A percentile compares a stretch with the other conserved stretches of the same genome.
These are phyloP conservation scores for Sinapis alba DNA, from an alignment of 441 rosid species.

Conservation along the genomic window DNA sequence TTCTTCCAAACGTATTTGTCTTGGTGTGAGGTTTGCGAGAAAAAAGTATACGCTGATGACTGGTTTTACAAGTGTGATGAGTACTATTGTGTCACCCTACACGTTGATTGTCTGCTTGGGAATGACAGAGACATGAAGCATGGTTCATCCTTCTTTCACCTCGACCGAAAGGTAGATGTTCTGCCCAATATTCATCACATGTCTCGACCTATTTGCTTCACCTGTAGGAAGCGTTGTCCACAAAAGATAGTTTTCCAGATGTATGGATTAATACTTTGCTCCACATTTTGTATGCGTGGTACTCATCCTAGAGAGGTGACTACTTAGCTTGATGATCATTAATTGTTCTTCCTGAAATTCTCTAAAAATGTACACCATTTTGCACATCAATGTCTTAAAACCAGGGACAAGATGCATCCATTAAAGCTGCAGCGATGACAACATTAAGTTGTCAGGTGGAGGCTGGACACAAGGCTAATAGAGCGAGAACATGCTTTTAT, in stretches of 20 bases:
- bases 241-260: background rate
- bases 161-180: background rate
- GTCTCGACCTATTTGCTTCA: background rate
- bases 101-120: background rate
- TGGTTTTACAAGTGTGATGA: background rate
- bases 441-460: constrained; percentile 57
- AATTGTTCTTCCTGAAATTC: background rate
- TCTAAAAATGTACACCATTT: background rate
- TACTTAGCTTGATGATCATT: background rate
- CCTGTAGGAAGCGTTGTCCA: background rate
- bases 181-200: background rate
- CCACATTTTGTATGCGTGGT: background rate
- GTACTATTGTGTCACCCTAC: background rate
- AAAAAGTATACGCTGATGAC: too few species aligned
- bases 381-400: background rate
- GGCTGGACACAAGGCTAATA: background rate
- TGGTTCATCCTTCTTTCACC: background rate
- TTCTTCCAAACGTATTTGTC: too few species aligned
- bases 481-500: background rate
- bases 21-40: background rate
- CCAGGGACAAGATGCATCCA: constrained; percentile 70
- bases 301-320: background rate
- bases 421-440: constrained; percentile 87
- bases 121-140: too few species aligned
- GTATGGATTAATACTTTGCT: background rate